phyloP scores from a whole-genome alignment of 225 moss, liverwort and hornwort genomes.

The Bryoerythrophyllum caledonicum region DNA sequence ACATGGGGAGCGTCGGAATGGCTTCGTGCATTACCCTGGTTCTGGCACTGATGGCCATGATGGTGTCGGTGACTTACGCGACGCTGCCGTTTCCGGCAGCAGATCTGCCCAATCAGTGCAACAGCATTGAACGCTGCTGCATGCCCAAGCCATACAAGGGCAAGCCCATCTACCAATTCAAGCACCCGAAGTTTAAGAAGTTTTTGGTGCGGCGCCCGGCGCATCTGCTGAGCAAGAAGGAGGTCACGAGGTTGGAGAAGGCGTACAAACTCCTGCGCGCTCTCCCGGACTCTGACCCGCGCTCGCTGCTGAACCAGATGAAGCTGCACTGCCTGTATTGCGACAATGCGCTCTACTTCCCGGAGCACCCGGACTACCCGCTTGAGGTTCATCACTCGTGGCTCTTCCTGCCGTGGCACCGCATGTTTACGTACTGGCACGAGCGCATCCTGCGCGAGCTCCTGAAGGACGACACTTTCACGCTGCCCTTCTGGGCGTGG shows the following conservation, averaged over 20 bases:
- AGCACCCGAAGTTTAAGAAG: background rate
- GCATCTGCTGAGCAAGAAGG: conserved; percentile 11
- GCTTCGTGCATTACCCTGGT: background rate
- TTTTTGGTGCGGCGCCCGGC: conserved; percentile 20
- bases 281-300: conserved; percentile 54
- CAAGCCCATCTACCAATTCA: background rate
- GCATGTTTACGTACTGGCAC: conserved; percentile 60
- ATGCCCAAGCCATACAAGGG: conserved; percentile 38
- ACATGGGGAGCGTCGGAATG: background rate
- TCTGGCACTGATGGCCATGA: no score
- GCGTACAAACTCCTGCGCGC: conserved; percentile 40
- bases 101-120: conserved; percentile 31
- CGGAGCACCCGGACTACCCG: conserved; percentile 1
- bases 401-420: conserved; percentile 67
- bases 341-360: conserved; percentile 41
- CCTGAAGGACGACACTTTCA: conserved; percentile 45
- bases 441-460: conserved; percentile 53
- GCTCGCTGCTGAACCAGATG: conserved; percentile 46
- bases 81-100: conserved; percentile 19
- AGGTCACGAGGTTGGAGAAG: conserved; percentile 23
- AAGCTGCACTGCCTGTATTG: conserved; percentile 62
- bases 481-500: conserved; percentile 62
- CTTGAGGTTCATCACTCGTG: conserved; percentile 58
- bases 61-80: background rate
- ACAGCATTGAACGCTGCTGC: conserved; percentile 38